These are phyloP conservation scores for Fistulinella prunicolor DNA, from an alignment of 768 basidiomycete species.

Conservation along the genomic window DNA sequence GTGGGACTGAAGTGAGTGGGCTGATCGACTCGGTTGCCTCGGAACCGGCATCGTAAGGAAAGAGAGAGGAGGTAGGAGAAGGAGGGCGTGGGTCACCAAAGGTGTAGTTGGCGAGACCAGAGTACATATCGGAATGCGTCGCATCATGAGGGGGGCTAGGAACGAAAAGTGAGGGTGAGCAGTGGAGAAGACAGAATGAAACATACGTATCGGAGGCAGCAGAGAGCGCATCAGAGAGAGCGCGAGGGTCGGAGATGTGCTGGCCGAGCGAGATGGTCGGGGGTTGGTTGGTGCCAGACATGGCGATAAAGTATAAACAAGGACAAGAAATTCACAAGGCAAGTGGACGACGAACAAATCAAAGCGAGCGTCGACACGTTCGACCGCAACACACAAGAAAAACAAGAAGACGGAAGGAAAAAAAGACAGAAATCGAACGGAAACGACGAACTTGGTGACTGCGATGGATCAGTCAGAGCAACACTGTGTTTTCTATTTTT, in stretches of 20 bases:
- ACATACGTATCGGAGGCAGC: constrained; percentile 8
- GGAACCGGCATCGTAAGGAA: constrained; percentile 9
- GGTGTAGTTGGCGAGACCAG: constrained; percentile 39
- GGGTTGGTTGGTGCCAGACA: constrained; percentile 5
- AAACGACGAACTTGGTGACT: no score
- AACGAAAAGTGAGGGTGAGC: not conserved
- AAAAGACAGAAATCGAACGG: not conserved
- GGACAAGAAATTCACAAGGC: not conserved
- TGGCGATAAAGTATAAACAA: constrained; percentile 20
- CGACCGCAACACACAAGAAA: not conserved
- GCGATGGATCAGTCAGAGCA: not conserved
- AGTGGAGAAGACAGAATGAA: not conserved
- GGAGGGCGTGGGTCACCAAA: constrained; percentile 36
- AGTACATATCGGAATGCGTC: constrained; percentile 31
- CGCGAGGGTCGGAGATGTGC: constrained; percentile 30
- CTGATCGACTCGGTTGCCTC: constrained; percentile 32
- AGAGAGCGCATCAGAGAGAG: constrained; percentile 28
- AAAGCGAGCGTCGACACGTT: no score
- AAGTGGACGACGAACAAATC: no score
- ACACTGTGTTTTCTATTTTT: constrained; percentile 8
- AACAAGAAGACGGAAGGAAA: not conserved
- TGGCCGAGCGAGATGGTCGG: constrained; percentile 15
- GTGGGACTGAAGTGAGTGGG: constrained; percentile 34
- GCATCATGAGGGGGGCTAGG: not conserved
- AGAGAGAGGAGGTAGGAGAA: constrained; percentile 14